A percentile compares a stretch with the other conserved stretches of the same genome.
Conservation (phyloP, 75 land plant species). For the Pinus albicaulis region DNA sequence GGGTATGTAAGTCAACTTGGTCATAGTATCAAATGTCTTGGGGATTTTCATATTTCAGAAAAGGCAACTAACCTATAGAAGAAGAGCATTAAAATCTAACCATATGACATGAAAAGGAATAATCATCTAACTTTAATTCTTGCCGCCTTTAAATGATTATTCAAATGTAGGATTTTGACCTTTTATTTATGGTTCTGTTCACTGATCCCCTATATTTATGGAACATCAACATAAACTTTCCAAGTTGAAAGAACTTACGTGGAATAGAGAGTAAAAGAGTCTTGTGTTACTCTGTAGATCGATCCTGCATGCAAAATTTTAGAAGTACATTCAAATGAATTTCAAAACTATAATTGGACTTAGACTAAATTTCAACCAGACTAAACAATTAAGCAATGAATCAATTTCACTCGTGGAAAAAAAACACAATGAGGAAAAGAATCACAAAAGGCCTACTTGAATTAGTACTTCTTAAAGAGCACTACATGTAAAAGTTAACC, state of each 20-base stretch:
- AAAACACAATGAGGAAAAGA: background rate
- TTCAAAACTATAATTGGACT: background rate
- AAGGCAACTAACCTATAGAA: background rate
- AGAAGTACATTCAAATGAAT: background rate
- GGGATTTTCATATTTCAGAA: background rate
- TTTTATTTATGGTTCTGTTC: background rate
- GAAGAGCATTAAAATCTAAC: background rate
- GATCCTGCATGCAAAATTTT: conserved; percentile 57
- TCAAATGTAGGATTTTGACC: background rate
- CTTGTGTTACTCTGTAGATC: conserved; percentile 82
- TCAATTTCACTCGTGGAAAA: too few species aligned
- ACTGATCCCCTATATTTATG: background rate
- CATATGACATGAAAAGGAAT: background rate
- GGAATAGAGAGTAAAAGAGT: conserved; percentile 75
- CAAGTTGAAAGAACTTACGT: conserved; percentile 36
- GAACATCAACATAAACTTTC: background rate
- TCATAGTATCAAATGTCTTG: too few species aligned
- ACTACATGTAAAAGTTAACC: background rate
- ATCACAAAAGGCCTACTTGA: background rate
- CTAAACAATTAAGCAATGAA: too few species aligned
- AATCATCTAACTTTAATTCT: background rate
- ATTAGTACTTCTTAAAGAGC: background rate
- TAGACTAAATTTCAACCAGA: too few species aligned
- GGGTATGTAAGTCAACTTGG: background rate
- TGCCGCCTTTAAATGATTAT: background rate